These are phyloP conservation scores for Nannochloropsis salina DNA, from an alignment of 108 stramenopile species.

Conservation along the genomic window DNA sequence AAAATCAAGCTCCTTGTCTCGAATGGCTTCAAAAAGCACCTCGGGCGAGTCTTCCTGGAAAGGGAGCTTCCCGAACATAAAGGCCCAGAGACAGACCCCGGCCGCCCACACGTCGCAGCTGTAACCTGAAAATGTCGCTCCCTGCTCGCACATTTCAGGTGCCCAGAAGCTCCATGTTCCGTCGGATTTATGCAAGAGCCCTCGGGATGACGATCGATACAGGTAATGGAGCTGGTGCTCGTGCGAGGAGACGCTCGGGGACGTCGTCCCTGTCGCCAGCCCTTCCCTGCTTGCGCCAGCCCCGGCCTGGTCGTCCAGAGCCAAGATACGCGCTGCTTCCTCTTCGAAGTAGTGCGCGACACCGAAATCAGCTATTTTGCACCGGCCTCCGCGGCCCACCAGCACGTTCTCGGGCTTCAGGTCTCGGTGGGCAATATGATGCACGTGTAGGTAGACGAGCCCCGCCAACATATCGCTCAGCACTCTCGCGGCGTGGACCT, in stretches of 20 bases:
- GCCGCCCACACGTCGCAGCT: conserved; percentile 51
- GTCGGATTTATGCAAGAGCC: no score
- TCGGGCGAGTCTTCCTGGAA: conserved; percentile 27
- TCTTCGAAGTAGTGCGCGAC: conserved; percentile 46
- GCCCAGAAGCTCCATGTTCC: background rate
- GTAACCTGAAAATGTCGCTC: conserved; percentile 29
- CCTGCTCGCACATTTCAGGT: background rate
- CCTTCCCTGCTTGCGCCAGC: background rate
- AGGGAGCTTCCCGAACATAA: conserved; percentile 44
- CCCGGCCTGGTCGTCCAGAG: background rate
- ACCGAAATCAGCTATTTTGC: conserved; percentile 55
- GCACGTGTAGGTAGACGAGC: conserved; percentile 47
- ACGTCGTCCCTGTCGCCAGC: conserved; percentile 22
- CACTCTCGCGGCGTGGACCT: conserved; percentile 26
- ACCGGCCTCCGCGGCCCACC: conserved; percentile 38
- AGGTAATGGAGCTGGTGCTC: background rate
- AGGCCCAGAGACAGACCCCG: conserved; percentile 48
- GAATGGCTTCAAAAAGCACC: conserved; percentile 35
- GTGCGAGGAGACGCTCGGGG: conserved; percentile 20
- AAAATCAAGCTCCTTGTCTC: background rate
- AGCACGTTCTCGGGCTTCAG: conserved; percentile 58
- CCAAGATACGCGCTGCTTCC: conserved; percentile 21
- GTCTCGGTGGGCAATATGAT: conserved; percentile 52
- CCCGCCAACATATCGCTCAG: conserved; percentile 40
- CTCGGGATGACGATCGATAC: background rate